Evolutionary conservation across 2,329 filamentous ascomycete species (phyloP), one percentile per base, ranked within the genome.

Genomic region (Cordyceps cateniannulata): DNA sequence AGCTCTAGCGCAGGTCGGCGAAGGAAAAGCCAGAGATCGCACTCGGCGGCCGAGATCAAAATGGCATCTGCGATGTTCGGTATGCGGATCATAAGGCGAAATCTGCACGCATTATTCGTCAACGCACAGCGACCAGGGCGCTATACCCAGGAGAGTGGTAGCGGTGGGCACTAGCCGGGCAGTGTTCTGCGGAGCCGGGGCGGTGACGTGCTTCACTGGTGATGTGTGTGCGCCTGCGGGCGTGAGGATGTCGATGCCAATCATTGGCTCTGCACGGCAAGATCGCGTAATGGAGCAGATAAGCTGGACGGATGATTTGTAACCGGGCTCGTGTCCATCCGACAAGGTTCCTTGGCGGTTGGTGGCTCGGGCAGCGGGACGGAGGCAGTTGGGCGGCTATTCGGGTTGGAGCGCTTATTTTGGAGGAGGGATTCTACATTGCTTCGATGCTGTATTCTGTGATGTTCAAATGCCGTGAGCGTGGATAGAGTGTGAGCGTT

Each of bases 31-130:
- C 44, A 49, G 47, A 25, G 45, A 58, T 50, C 32, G 45, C 22
- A 18, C 18, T 32, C 6, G 3, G 22, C 12, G 24, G 47, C 24
- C 24, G 18, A 40, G 25, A 51, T 59, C 47, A 40, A 59, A 51
- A 32, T 24, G n/a, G 45, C 22, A 42, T 29, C 38, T 32, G 54
- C 51, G 58, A 60, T 53, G 40, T 20, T 52, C 16, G 24, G 40
- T 6, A 14, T 49, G 42, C 38, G 35, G 42, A 60, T 60, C 58
- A 29, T 22, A 48, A 60, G 29, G 51, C 40, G 58, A 54, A 54
- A 60, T 60, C 58, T 54, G 50, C 42, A 44, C 16, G n/a, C 40
- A 18, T 20, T 49, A 49, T 60, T 55, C 27, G 58, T 42, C 58
- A 48, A 54, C 54, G 55, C 22, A n/a, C 48, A 45, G 48, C 42